phyloP scores from a whole-genome alignment of 1,139 yeast species.

The Kodamaea alishanica region DNA sequence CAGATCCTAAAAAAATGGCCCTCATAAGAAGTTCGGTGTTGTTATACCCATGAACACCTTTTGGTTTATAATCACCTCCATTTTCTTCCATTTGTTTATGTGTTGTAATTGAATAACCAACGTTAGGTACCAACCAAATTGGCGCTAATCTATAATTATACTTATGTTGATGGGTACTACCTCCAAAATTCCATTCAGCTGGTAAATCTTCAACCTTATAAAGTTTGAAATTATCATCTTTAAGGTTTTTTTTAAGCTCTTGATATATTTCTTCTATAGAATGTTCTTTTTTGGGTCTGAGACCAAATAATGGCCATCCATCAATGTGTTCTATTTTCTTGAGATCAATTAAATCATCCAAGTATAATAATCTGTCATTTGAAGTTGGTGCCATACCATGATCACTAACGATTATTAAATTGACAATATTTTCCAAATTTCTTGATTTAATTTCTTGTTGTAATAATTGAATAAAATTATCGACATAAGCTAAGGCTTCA shows the following conservation, averaged over 20 bases:
- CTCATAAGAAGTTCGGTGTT: constrained; percentile 77
- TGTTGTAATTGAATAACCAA: constrained; percentile 77
- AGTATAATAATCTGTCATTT: constrained; percentile 55
- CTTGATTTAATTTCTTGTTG: constrained; percentile 48
- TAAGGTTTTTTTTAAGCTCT: constrained; percentile 24
- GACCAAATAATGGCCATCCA: constrained; percentile 89
- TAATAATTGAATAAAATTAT: constrained; percentile 53
- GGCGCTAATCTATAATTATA: constrained; percentile 73
- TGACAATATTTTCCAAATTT: constrained; percentile 61
- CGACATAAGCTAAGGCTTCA: constrained; percentile 59
- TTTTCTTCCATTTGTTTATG: constrained; percentile 51
- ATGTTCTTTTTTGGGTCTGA: constrained; percentile 50
- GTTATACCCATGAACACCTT: constrained; percentile 84
- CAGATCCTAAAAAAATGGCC: constrained; percentile 73
- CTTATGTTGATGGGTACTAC: constrained; percentile 32
- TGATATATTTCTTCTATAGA: constrained; percentile 35
- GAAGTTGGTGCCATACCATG: constrained; percentile 94
- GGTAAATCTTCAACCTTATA: constrained; percentile 61
- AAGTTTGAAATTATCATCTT: constrained; percentile 38
- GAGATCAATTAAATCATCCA: constrained; percentile 65
- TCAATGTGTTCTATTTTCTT: constrained; percentile 57
- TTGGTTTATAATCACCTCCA: constrained; percentile 51
- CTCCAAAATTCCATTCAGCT: constrained; percentile 63
- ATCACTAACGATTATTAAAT: constrained; percentile 76
- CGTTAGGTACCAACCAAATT: constrained; percentile 76